Conservation (phyloP, 2,329 filamentous ascomycete genomes). For the Colletotrichum euphorbiae region DNA sequence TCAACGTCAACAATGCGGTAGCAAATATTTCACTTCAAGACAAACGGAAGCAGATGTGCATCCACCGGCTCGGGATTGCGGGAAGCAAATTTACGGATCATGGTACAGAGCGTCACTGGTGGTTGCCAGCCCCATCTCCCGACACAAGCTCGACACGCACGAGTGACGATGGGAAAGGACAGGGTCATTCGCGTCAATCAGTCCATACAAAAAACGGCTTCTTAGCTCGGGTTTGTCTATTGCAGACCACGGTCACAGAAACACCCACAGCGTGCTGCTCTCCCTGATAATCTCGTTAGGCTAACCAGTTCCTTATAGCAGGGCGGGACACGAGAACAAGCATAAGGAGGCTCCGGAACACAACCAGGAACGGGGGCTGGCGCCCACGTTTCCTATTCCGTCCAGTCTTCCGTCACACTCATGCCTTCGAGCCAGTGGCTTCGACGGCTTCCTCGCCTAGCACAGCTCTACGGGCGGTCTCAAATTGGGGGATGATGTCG, state of each 20-base stretch:
- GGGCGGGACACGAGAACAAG: background rate
- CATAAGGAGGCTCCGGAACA: background rate
- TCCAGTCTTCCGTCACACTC: background rate
- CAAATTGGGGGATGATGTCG: slow-evolving; percentile 79
- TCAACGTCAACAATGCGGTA: background rate
- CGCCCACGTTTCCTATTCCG: background rate
- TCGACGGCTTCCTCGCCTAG: slow-evolving; percentile 16
- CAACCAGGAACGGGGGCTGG: background rate
- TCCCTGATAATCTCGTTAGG: background rate
- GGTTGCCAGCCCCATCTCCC: no score
- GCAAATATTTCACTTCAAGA: background rate
- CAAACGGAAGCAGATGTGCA: no score
- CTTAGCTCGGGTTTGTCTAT: background rate
- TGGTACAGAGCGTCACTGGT: no score
- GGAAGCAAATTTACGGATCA: no score
- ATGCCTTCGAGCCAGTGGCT: background rate
- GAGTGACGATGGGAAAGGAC: no score
- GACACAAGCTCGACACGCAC: no score
- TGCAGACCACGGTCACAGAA: background rate
- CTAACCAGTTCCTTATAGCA: background rate
- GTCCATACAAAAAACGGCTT: no score
- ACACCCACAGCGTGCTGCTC: background rate
- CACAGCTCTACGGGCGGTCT: slow-evolving; percentile 73
- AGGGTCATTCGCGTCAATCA: no score
- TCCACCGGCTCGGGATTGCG: no score